Evolutionary conservation across 768 basidiomycete species (phyloP).

Genomic region (Kwoniella botswanensis): DNA sequence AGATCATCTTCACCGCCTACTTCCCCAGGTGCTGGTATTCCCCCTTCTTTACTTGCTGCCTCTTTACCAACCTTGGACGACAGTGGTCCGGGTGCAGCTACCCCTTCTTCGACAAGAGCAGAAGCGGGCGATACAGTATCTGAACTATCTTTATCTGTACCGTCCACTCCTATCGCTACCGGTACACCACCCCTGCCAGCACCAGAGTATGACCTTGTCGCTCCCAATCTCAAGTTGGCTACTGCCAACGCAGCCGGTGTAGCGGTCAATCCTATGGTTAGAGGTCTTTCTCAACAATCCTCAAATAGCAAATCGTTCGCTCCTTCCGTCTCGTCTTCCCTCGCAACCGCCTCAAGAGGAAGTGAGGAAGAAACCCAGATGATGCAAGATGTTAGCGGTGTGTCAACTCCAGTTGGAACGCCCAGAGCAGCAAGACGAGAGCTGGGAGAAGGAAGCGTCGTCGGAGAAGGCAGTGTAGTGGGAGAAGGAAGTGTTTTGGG

Average conservation of each 20-base stretch:
- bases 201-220: conserved; percentile 38
- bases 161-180: conserved; percentile 39
- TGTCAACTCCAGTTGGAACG: conserved; percentile 48
- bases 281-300: conserved; percentile 24
- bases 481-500: conserved; percentile 32
- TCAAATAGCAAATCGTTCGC: conserved; percentile 13
- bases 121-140: conserved; percentile 41
- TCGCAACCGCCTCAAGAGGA: conserved; percentile 24
- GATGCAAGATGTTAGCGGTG: conserved; percentile 48
- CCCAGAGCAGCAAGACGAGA: conserved; percentile 43
- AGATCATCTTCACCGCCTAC: conserved; percentile 44
- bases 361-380: conserved; percentile 36
- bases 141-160: conserved; percentile 40
- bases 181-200: conserved; percentile 29
- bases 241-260: conserved; percentile 22
- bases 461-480: conserved; percentile 22
- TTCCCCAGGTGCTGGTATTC: conserved; percentile 32
- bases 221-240: conserved; percentile 38
- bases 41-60: conserved; percentile 34
- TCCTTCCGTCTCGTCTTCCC: conserved; percentile 27
- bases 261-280: conserved; percentile 20
- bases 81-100: conserved; percentile 42
- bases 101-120: conserved; percentile 49
- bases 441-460: conserved; percentile 30
- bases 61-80: conserved; percentile 36